These are phyloP conservation scores for Beauveria sp. DNA, from an alignment of 2,329 filamentous ascomycete genomes.

Conservation along the genomic window DNA sequence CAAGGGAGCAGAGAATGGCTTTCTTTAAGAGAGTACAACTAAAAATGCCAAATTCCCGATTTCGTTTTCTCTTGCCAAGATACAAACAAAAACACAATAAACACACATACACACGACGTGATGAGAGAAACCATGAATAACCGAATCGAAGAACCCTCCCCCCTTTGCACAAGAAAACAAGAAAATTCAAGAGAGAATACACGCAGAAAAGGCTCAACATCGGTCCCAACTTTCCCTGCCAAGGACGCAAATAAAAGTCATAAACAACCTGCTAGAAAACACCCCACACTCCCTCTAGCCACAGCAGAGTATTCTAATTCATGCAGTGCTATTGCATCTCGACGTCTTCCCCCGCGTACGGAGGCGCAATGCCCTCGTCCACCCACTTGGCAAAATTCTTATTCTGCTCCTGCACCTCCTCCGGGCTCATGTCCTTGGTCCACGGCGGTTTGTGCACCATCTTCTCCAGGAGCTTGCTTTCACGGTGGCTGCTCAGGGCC, in stretches of 20 bases:
- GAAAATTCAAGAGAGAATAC: not conserved
- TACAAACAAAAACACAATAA: not conserved
- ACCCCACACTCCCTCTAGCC: not conserved
- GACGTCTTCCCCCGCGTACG: constrained; percentile 22
- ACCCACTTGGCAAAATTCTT: constrained; percentile 51
- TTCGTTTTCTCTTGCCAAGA: not conserved
- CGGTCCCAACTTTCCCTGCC: not conserved
- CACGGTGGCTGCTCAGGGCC: constrained; percentile 51
- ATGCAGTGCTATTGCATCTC: constrained; percentile 22
- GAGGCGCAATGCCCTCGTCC: constrained; percentile 38
- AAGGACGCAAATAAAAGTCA: constrained; percentile 13
- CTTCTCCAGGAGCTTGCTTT: constrained; percentile 68
- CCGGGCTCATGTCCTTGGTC: constrained; percentile 70
- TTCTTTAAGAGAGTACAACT: not conserved
- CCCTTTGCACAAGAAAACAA: constrained; percentile 10
- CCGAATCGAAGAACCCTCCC: not conserved
- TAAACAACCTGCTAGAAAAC: not conserved
- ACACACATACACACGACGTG: not conserved
- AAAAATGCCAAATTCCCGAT: not conserved
- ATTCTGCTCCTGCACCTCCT: constrained; percentile 67
- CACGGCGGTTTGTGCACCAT: constrained; percentile 75
- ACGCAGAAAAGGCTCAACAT: not conserved
- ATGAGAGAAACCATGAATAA: not conserved
- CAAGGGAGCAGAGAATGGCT: too few species aligned
- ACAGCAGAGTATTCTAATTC: not conserved